A percentile compares a stretch with the other conserved stretches of the same genome.
Evolutionary conservation across 352 stramenopile genomes (phyloP).

Genomic region (Poterioochromonas sp.): DNA sequence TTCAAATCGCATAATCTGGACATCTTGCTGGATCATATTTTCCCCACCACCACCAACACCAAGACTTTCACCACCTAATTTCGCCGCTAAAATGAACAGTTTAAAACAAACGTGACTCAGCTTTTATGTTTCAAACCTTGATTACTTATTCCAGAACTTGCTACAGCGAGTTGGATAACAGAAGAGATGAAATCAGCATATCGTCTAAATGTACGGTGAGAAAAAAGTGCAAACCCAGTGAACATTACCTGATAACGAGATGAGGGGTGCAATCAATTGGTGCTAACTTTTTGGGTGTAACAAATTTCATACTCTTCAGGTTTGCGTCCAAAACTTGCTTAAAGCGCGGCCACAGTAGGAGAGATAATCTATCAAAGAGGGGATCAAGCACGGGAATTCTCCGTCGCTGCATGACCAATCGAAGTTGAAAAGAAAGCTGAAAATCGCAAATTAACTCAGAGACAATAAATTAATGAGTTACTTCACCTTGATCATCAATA

Average conservation of each 20-base stretch:
- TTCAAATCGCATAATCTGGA: slow-evolving; percentile 66
- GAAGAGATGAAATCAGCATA: slow-evolving; percentile 95
- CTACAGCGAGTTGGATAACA: too few species aligned
- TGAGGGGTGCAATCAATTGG: slow-evolving; percentile 80
- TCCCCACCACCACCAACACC: slow-evolving; percentile 39
- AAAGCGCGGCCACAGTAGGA: slow-evolving; percentile 91
- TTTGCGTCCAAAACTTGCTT: slow-evolving; percentile 93
- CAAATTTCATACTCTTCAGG: slow-evolving; percentile 62
- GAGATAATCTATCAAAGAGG: slow-evolving; percentile 88
- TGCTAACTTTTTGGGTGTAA: slow-evolving; percentile 22
- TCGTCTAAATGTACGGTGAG: slow-evolving; percentile 44
- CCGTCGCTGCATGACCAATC: slow-evolving; percentile 47
- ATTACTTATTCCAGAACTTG: too few species aligned
- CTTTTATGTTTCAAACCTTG: too few species aligned
- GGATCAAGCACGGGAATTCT: slow-evolving; percentile 75
- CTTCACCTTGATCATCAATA: slow-evolving; percentile 97
- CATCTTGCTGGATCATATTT: slow-evolving; percentile 85
- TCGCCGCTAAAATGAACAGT: too few species aligned
- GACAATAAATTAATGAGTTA: slow-evolving; percentile 47
- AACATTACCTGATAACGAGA: slow-evolving; percentile 70
- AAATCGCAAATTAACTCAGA: background rate
- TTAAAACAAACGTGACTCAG: too few species aligned
- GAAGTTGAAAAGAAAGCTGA: slow-evolving; percentile 49
- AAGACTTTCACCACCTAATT: too few species aligned
- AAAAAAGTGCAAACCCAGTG: background rate